These are phyloP conservation scores for Trichophaea hybrida DNA, from an alignment of 2,329 filamentous ascomycete species.

Conservation along the genomic window DNA sequence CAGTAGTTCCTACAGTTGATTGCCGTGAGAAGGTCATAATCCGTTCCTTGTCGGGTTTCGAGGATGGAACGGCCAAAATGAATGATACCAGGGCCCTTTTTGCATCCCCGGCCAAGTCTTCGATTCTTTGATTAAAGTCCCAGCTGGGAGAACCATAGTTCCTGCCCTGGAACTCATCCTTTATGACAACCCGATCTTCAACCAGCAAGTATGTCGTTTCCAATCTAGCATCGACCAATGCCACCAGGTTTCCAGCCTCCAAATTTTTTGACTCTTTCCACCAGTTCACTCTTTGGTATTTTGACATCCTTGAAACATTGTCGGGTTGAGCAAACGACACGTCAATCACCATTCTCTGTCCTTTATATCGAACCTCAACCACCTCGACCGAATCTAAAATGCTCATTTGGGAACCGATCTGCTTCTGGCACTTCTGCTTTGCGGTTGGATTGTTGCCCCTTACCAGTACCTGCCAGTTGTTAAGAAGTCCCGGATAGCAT, in stretches of 20 bases:
- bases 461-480: slow-evolving; percentile 20
- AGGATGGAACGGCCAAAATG: slow-evolving; percentile 5
- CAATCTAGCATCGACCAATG: slow-evolving; percentile 16
- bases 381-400: slow-evolving; percentile 20
- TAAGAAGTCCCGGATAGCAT: slow-evolving; percentile 26
- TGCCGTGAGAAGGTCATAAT: background rate
- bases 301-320: background rate
- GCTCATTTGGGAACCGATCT: slow-evolving; percentile 12
- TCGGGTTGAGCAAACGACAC: slow-evolving; percentile 21
- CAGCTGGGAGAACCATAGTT: slow-evolving; percentile 9
- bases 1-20: slow-evolving; percentile 4
- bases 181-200: slow-evolving; percentile 10
- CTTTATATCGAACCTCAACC: slow-evolving; percentile 19
- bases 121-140: slow-evolving; percentile 8
- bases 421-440: slow-evolving; percentile 15
- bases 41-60: background rate
- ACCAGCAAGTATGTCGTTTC: slow-evolving; percentile 26
- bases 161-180: no score
- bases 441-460: slow-evolving; percentile 13
- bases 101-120: slow-evolving; percentile 22
- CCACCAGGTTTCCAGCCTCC: slow-evolving; percentile 16
- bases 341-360: slow-evolving; percentile 17
- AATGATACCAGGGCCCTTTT: slow-evolving; percentile 24
- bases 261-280: slow-evolving; percentile 17
- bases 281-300: slow-evolving; percentile 13